Evolutionary conservation across 768 basidiomycete species (phyloP).

Genomic region (Kwoniella mangroviensis): DNA sequence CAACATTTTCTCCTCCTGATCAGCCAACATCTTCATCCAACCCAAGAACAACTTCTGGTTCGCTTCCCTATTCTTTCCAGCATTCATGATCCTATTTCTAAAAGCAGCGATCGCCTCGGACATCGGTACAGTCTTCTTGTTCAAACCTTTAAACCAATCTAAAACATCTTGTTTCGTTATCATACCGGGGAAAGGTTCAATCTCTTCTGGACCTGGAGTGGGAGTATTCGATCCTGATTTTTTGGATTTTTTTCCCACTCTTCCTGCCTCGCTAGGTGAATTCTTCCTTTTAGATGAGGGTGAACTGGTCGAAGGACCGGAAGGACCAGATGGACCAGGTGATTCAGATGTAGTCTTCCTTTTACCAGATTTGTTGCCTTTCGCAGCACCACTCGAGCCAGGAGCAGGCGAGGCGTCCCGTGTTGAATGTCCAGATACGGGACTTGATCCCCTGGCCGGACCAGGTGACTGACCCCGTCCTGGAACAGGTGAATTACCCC

Average conservation of each 20-base stretch:
- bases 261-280: slow-evolving; percentile 4
- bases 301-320: not conserved
- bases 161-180: slow-evolving; percentile 44
- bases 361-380: slow-evolving; percentile 1
- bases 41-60: slow-evolving; percentile 40
- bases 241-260: slow-evolving; percentile 43
- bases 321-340: slow-evolving; percentile 11
- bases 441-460: slow-evolving; percentile 14
- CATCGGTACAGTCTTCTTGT: slow-evolving; percentile 32
- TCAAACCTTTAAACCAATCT: slow-evolving; percentile 35
- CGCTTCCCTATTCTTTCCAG: slow-evolving; percentile 26
- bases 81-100: slow-evolving; percentile 29
- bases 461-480: slow-evolving; percentile 14
- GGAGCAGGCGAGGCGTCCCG: slow-evolving; percentile 23
- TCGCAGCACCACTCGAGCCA: not conserved
- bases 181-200: slow-evolving; percentile 41
- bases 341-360: slow-evolving; percentile 32
- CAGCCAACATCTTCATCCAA: slow-evolving; percentile 33
- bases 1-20: slow-evolving; percentile 30
- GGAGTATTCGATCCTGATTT: slow-evolving; percentile 38
- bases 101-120: slow-evolving; percentile 34
- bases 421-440: slow-evolving; percentile 10
- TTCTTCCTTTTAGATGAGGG: slow-evolving; percentile 6
- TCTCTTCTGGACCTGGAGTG: slow-evolving; percentile 39
- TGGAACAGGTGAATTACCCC: slow-evolving; percentile 25